Percentiles rank a stretch among this genome's conserved stretches.
phyloP scores from a whole-genome alignment of 176 grass and related monocot species.

The Aegilops sharonensis region DNA sequence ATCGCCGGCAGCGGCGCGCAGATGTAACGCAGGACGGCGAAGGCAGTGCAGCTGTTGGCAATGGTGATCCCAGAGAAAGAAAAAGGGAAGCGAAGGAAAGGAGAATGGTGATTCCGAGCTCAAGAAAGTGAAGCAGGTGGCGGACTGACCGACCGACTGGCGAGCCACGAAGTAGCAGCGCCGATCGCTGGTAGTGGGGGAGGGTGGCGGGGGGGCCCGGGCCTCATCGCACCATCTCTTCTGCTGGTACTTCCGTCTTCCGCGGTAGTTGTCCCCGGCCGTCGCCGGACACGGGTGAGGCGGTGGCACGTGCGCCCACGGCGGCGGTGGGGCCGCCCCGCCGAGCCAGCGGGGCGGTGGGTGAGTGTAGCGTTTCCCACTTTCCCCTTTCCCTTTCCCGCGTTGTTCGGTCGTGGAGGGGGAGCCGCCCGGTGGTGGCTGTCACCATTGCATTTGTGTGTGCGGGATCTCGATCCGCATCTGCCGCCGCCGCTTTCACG shows the following conservation, averaged over 20 bases:
- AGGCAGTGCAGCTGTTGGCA: neutral
- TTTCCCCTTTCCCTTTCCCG: neutral
- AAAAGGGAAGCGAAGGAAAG: neutral
- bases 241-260: neutral
- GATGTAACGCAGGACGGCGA: neutral
- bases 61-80: neutral
- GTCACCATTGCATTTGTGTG: neutral
- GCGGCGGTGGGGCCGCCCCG: neutral
- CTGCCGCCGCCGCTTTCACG: neutral
- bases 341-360: neutral
- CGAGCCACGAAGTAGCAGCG: neutral
- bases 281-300: neutral
- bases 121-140: slow-evolving; percentile 19
- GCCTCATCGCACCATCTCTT: neutral
- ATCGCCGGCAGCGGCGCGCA: neutral
- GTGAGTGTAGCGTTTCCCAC: neutral
- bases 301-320: slow-evolving; percentile 35
- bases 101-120: neutral
- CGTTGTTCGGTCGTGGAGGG: slow-evolving; percentile 10
- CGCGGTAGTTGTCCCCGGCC: neutral
- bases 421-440: neutral
- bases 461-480: slow-evolving; percentile 3
- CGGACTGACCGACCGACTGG: neutral
- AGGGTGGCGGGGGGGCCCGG: neutral
- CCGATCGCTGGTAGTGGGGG: neutral